Percentiles rank a stretch among this genome's conserved stretches.
Evolutionary conservation across 345 rosid species (phyloP).

Genomic region (Boechera retrofracta): DNA sequence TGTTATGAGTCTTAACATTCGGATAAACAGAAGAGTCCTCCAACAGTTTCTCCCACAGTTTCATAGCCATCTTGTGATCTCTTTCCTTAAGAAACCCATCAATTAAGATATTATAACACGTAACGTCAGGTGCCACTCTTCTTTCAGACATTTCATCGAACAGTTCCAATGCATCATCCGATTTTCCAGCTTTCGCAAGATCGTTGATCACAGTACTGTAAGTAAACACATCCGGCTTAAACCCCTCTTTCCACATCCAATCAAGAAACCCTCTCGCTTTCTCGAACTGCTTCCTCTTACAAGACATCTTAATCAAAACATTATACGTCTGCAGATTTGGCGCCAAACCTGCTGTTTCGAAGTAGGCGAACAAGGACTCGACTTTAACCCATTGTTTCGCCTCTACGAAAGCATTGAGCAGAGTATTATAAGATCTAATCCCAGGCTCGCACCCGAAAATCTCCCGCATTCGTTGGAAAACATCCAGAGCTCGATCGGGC

Average conservation of each 20-base stretch:
- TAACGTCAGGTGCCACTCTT: constrained; percentile 61
- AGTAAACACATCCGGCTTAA: constrained; percentile 64
- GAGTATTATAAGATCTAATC: constrained; percentile 66
- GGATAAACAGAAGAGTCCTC: constrained; percentile 62
- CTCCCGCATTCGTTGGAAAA: constrained; percentile 66
- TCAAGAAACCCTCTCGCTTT: constrained; percentile 60
- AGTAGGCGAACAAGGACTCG: constrained; percentile 57
- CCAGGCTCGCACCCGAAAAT: constrained; percentile 80
- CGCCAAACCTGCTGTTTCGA: constrained; percentile 53
- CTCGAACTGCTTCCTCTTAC: constrained; percentile 65
- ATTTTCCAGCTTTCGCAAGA: constrained; percentile 59
- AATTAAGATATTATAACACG: constrained; percentile 76
- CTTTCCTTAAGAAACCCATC: constrained; percentile 67
- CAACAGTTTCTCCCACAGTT: constrained; percentile 69
- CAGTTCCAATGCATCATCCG: constrained; percentile 61
- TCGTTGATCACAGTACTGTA: constrained; percentile 65
- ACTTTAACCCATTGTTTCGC: constrained; percentile 63
- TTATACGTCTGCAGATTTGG: constrained; percentile 81
- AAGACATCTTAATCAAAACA: constrained; percentile 72
- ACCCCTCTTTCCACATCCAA: constrained; percentile 63
- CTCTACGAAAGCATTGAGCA: constrained; percentile 68
- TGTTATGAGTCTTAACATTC: constrained; percentile 76
- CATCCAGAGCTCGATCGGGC: constrained; percentile 65
- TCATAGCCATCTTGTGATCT: constrained; percentile 58
- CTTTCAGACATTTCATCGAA: constrained; percentile 82